Evolutionary conservation across 2,329 filamentous ascomycete genomes (phyloP).

Genomic region (Diaporthe longicolla): DNA sequence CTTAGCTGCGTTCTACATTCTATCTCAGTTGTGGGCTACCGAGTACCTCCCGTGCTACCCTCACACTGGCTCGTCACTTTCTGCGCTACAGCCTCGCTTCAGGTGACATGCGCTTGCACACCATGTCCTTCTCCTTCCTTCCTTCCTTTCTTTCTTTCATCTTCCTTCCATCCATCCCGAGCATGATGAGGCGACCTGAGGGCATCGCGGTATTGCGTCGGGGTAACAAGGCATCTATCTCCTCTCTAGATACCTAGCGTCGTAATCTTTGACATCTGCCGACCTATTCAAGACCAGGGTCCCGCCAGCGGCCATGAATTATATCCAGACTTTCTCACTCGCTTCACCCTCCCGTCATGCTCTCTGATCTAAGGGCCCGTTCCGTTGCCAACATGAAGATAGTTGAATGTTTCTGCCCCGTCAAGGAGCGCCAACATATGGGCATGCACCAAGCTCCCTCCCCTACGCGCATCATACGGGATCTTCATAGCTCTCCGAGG

Average conservation of each 20-base stretch:
- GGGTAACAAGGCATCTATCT: neutral
- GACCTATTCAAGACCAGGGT: neutral
- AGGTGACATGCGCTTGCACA: neutral
- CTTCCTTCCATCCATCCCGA: neutral
- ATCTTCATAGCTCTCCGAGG: constrained; percentile 20
- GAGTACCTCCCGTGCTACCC: neutral
- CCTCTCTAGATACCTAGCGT: neutral
- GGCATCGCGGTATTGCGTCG: neutral
- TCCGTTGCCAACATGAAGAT: neutral
- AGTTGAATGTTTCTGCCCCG: neutral
- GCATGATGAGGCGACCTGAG: neutral
- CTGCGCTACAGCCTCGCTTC: neutral
- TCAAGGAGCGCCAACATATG: neutral
- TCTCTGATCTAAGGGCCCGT: neutral
- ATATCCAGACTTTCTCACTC: neutral
- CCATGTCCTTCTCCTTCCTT: neutral
- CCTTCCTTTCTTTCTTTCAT: neutral
- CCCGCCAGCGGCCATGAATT: neutral
- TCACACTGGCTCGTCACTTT: neutral
- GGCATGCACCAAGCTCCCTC: neutral
- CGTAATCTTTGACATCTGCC: neutral
- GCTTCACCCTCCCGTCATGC: neutral
- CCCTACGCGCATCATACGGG: neutral
- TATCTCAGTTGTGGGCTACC: neutral
- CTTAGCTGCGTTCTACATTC: neutral